Conservation (phyloP, 768 basidiomycete genomes). For the Astraeus odoratus region DNA sequence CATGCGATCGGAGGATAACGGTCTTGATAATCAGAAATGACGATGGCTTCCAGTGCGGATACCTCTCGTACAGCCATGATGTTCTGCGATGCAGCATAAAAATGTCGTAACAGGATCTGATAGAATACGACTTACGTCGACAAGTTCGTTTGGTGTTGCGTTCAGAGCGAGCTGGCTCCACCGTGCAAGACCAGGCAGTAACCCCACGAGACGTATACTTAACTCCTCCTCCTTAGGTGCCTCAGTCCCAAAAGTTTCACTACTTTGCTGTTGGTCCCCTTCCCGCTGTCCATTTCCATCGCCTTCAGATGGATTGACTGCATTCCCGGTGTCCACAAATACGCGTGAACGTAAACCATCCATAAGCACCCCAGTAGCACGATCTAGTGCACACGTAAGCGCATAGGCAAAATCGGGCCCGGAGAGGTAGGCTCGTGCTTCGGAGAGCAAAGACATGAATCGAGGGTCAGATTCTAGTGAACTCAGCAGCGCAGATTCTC, state of each 20-base stretch:
- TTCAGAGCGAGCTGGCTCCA: conserved; percentile 70
- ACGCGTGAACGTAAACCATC: conserved; percentile 57
- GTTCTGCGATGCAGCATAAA: conserved; percentile 34
- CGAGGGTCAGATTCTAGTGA: conserved; percentile 19
- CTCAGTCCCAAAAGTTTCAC: conserved; percentile 8
- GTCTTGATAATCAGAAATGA: conserved; percentile 65
- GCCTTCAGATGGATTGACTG: conserved; percentile 7
- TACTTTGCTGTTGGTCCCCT: conserved; percentile 9
- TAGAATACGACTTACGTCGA: conserved; percentile 62
- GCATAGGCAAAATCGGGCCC: conserved; percentile 68
- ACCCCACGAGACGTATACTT: conserved; percentile 64
- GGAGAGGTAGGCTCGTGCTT: conserved; percentile 57
- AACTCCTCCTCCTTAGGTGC: conserved; percentile 33
- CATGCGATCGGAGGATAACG: conserved; percentile 21
- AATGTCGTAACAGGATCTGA: too few species aligned
- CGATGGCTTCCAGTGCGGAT: conserved; percentile 60
- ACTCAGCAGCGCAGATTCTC: background rate
- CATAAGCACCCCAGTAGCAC: conserved; percentile 58
- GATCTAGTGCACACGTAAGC: conserved; percentile 67
- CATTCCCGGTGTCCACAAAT: conserved; percentile 35
- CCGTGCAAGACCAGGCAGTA: conserved; percentile 72
- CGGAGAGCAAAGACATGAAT: conserved; percentile 58
- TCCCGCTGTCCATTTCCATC: conserved; percentile 7
- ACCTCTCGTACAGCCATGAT: conserved; percentile 59
- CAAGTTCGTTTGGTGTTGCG: conserved; percentile 69